Evolutionary conservation across 2,329 filamentous ascomycete genomes (phyloP), one percentile per base, ranked within the genome.

Genomic region (Aureobasidium sp.): DNA sequence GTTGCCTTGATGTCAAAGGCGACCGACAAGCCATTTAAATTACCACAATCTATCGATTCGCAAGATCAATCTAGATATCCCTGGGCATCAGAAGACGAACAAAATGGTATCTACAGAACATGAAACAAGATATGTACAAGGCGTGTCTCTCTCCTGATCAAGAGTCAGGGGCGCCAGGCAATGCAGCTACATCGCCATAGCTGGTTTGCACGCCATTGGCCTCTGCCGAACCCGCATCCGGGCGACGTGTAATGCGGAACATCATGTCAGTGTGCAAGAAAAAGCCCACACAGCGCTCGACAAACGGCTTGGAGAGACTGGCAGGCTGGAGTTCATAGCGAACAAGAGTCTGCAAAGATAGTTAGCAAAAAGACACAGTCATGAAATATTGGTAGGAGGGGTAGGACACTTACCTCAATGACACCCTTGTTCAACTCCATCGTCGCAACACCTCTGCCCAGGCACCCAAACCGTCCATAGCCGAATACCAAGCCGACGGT

Each of bases 361-460:
- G 22, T 34, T 5, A 52, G 47, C 2, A 37, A 52, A n/a, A 37
- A 52, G 14, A 15, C n/a, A 20, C 15, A 20, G 12, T 15, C 14
- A 34, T 12, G 8, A 9, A 2, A n/a, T 8, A 42, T 14, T 25
- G 20, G 4, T 9, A 6, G 25, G 56, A 5, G 12, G 12, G 37
- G 3, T 17, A 36, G 8, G 14, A 12, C 11, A 65, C 69, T 68
- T 57, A 74, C 73, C 67, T 75, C 73, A 39, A 73, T 69, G 36
- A 75, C 66, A 11, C 70, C 72, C 64, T 75, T 75, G 67, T 75
- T 74, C 60, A 75, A 53, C 66, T 75, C 73, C 73, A 74, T 74
- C 15, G 67, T 72, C 45, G 73, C 73, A 20, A 75, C 72, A 6
- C 72, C 72, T 20, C 72, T 62, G 7, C 73, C 73, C 2, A 75